Conservation (phyloP, 257 asterid species). For the Knoxia roxburghii region DNA sequence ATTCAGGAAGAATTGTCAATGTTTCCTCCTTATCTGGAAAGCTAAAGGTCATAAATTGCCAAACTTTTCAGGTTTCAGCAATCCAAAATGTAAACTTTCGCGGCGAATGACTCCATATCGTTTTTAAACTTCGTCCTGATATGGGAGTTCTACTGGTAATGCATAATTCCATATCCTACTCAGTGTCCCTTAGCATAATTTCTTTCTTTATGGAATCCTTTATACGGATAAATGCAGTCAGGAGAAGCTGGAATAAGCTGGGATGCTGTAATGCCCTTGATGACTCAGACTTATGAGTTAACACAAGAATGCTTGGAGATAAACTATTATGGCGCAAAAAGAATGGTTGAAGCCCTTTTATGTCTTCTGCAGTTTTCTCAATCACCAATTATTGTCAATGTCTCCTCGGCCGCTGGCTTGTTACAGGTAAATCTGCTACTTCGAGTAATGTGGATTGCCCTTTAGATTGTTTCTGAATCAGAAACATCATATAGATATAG, state of each 20-base stretch:
- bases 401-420: neutral
- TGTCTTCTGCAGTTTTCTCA: constrained; percentile 29
- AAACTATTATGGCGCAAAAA: constrained; percentile 38
- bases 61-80: neutral
- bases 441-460: too few species aligned
- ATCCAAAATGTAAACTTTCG: too few species aligned
- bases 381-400: constrained; percentile 35
- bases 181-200: too few species aligned
- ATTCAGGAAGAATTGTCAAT: constrained; percentile 45
- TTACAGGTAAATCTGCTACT: constrained; percentile 7
- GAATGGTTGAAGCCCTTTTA: constrained; percentile 25
- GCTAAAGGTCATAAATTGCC: constrained; percentile 25
- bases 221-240: constrained; percentile 15
- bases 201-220: too few species aligned
- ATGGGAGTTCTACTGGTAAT: too few species aligned
- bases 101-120: too few species aligned
- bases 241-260: neutral
- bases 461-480: too few species aligned
- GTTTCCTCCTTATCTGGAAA: constrained; percentile 41
- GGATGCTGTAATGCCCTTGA: neutral
- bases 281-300: constrained; percentile 20
- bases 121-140: too few species aligned
- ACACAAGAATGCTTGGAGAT: constrained; percentile 26
- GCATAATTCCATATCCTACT: too few species aligned
- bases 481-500: neutral